Evolutionary conservation across 495 filamentous ascomycete genomes (phyloP), one percentile per base, ranked within the genome.

Genomic region (Penicillium goetzii): DNA sequence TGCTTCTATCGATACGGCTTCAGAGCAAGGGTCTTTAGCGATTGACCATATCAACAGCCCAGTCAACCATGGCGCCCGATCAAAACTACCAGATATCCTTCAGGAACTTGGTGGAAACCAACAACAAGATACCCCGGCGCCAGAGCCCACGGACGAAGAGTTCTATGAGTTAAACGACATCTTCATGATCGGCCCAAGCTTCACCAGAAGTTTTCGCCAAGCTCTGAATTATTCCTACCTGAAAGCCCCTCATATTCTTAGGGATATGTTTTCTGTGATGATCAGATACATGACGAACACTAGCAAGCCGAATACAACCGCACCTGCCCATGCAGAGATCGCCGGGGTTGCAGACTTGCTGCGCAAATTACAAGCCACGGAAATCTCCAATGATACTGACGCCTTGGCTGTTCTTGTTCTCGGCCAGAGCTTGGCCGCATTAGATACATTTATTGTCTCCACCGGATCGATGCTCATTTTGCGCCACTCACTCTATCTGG

Each of bases 151-250:
- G 11, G 38, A 43, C 14, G 34, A 43, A 25, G 55, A 57, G n/a
- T 57, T 57, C 4, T 57, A 57, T 32, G 21, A 19, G 11, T 43
- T 57, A 10, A 40, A 43, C 19, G 38, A 57, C 36, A 57, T 57
- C 38, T 57, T 57, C 55, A 57, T 57, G 55, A 57, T 57, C 32
- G 55, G 55, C 11, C 55, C 55, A 25, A 57, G 15, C 38, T 57
- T 57, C 12, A 34, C 55, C 23, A 43, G 32, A 28, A 26, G 9
- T 7, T 57, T 57, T 26, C 55, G 55, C 36, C 34, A 34, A 32
- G 55, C 55, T 15, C 14, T 57, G 7, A 43, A 57, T 11, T 57
- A 57, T 57, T 57, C 55, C 19, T 43, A 43, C 23, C n/a, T 34
- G 21, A 57, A 40, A 21, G 23, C 55, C 14, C 33, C 55, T 25